Conservation (phyloP, 1,284 basidiomycete genomes). For the Peniophora sp. region DNA sequence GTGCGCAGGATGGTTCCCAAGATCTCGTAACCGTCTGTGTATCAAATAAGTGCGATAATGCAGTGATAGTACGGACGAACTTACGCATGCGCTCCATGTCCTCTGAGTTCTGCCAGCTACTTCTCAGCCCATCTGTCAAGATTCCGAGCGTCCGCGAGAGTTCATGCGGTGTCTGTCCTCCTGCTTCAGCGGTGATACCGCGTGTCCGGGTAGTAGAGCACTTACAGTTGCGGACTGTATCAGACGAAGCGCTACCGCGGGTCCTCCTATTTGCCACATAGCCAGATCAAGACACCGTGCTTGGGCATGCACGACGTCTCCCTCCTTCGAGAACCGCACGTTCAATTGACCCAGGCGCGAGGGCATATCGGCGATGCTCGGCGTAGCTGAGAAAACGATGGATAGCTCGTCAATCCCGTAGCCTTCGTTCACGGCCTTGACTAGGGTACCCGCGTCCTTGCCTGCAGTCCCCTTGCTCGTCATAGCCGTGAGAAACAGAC, state of each 20-base stretch:
- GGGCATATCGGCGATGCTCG: constrained; percentile 19
- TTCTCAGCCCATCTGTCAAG: constrained; percentile 68
- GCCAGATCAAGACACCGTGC: constrained; percentile 66
- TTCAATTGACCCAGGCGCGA: constrained; percentile 1
- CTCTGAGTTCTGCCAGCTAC: constrained; percentile 88
- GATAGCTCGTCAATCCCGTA: constrained; percentile 34
- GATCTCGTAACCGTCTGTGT: constrained; percentile 80
- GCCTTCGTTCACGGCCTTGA: constrained; percentile 49
- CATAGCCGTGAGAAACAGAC: constrained; percentile 48
- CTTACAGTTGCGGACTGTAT: constrained; percentile 72
- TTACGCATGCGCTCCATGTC: constrained; percentile 82
- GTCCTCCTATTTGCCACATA: constrained; percentile 81
- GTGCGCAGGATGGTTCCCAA: constrained; percentile 67
- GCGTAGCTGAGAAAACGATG: constrained; percentile 45
- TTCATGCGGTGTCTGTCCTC: constrained; percentile 57
- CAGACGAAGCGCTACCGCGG: constrained; percentile 66
- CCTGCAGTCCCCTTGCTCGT: constrained; percentile 18
- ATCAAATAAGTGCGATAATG: background rate
- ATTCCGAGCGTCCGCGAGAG: constrained; percentile 67
- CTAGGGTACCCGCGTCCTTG: constrained; percentile 27
- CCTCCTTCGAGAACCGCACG: constrained; percentile 21
- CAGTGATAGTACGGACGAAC: constrained; percentile 25
- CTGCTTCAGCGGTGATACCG: background rate
- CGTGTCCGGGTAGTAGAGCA: background rate
- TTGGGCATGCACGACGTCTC: constrained; percentile 56